These are phyloP conservation scores for Lycium barbarum DNA, from an alignment of 257 asterid genomes.

Conservation along the genomic window DNA sequence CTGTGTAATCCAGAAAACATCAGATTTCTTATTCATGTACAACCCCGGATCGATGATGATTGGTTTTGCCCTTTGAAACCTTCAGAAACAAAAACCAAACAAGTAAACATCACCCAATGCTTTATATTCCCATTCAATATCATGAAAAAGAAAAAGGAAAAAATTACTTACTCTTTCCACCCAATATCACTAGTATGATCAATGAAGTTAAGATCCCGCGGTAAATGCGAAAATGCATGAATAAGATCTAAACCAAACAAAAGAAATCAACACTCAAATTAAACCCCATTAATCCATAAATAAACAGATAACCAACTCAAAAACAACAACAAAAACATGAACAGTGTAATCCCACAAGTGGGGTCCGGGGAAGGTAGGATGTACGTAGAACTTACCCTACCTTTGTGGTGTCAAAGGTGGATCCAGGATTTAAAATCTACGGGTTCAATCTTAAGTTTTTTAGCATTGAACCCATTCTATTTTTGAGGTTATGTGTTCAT, in stretches of 20 bases:
- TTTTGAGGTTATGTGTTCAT: too few species aligned
- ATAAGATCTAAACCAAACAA: conserved; percentile 70
- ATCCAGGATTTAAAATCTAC: too few species aligned
- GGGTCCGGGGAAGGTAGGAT: too few species aligned
- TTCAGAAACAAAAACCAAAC: conserved; percentile 29
- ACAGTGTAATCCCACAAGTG: too few species aligned
- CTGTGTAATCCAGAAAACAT: conserved; percentile 94
- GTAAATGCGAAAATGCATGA: conserved; percentile 75
- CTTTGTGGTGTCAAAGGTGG: too few species aligned
- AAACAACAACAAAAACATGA: too few species aligned
- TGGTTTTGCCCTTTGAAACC: conserved; percentile 93
- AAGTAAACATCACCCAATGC: conserved; percentile 15
- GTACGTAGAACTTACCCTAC: too few species aligned
- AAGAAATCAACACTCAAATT: not conserved
- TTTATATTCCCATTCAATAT: not conserved
- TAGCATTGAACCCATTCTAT: too few species aligned
- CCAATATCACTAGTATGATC: conserved; percentile 60
- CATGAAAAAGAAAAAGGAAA: not conserved
- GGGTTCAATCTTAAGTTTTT: too few species aligned
- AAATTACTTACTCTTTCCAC: conserved; percentile 87
- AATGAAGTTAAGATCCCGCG: conserved; percentile 83
- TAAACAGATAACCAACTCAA: not conserved
- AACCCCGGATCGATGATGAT: conserved; percentile 86
- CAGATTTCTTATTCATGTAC: conserved; percentile 78
- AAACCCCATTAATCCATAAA: not conserved